Evolutionary conservation across 2,329 filamentous ascomycete genomes (phyloP), one percentile per base, ranked within the genome.

Genomic region (Aspergillus spinulosporus): DNA sequence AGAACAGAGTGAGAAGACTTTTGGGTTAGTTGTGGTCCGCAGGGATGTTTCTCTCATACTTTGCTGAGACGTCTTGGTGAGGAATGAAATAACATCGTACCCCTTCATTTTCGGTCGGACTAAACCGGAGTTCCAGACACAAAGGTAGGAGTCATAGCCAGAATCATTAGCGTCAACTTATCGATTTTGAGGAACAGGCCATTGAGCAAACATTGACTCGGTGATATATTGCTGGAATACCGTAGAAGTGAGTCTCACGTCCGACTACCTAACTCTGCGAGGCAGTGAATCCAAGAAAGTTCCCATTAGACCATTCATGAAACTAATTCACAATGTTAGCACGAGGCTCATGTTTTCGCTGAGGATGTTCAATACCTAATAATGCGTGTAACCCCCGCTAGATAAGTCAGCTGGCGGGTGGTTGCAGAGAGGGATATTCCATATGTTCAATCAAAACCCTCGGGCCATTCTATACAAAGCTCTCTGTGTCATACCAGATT

Each of bases 11-110:
- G 4, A 31, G 32, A 26, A 43, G 37, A 28, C 40, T 11, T 14
- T 31, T n/a, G 2, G 11, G 37, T 52, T 11, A 31, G 34, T 50
- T 37, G 43, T 37, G 26, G 14, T 26, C 28, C 7, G 39, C 9
- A 40, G 39, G 49, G 43, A 51, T 51, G 49, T 34, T 51, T 7
- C 21, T 21, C 39, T 34, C 49, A 51, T 51, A 43, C 12, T 36
- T 34, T 8, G 36, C 12, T 42, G 36, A 39, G 21, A n/a, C 47
- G 34, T 5, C 5, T 9, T 47, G 12, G 36, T 14, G 46, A 40
- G 26, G 36, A 49, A 49, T 49, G 47, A 40, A n/a, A 6, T 21
- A 40, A 36, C 21, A 40, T 49, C 34, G 32, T 29, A 40, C 28
- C 36, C 47, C 47, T 49, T 49, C 34, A 49, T 49, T 28, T 40